Evolutionary conservation across 306 rosid genomes (phyloP).

Genomic region (Dalbergia cultrata): DNA sequence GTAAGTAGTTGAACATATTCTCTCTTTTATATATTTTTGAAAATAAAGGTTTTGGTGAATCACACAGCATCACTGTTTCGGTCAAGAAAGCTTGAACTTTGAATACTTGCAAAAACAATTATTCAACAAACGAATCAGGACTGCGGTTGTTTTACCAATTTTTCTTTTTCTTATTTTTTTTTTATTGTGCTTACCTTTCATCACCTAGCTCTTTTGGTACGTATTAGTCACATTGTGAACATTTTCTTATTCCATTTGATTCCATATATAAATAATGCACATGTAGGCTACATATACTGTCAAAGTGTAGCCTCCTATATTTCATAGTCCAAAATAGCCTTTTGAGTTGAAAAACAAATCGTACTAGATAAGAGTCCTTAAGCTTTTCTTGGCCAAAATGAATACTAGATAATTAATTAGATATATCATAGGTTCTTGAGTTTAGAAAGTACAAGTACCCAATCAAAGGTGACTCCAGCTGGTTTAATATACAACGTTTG

Average conservation of each 20-base stretch:
- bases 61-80: neutral
- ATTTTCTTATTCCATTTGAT: neutral
- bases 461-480: neutral
- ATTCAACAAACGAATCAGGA: no score
- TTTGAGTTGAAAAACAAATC: slow-evolving; percentile 8
- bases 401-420: no score
- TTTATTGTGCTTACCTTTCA: neutral
- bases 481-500: neutral
- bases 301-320: neutral
- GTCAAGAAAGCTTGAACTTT: neutral
- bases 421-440: neutral
- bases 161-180: neutral
- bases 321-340: neutral
- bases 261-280: neutral
- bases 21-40: neutral
- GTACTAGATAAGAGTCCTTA: neutral
- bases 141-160: no score
- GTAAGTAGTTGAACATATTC: neutral
- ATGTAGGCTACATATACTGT: no score
- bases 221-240: no score
- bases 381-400: no score
- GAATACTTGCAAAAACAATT: neutral
- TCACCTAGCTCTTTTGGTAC: no score
- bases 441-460: neutral
- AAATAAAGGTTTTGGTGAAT: neutral